Base-by-base conservation (phyloP, 306 rosid genomes). In the Neltuma alba region DNA sequence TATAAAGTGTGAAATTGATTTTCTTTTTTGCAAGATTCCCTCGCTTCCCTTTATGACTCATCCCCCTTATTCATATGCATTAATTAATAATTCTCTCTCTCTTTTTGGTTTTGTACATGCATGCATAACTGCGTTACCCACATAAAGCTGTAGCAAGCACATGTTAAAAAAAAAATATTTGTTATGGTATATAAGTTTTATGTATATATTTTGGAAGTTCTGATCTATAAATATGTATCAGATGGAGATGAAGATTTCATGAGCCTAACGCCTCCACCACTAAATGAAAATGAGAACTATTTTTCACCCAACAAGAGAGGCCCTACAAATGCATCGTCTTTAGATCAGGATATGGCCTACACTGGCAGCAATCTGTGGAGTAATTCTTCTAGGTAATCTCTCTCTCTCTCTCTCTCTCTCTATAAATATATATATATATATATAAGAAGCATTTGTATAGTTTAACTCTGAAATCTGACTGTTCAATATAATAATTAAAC, bases 241-340 rank as follows among this genome's bases (percentile, higher is more conserved):
- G 97, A 94, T 83, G 98, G 89, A 69, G 98, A 92, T 77, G 98
- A 90, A 79, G 93, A 90, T 83, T 86, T 87, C 82, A 80, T 87
- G 86, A 80, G 89, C 73, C 75, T 88, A 75, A 74, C 91, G 78
- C 77, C 63, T 23, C 15, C 85, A 69, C 72, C 85, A 34, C 62
- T 50, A 42, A 69, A 72, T 81, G 92, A 86, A 68, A 88, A 83
- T 76, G 85, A 83, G 38, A 84, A 79, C 75, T 79, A 83, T 79
- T 75, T 87, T 36, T 68, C 41, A 48, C 73, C 83, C 20, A 84
- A 83, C 79, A 88, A 83, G 44, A 86, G 88, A 81, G 87, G 86
- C 41, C 58, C 72, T 33, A 63, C 80, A 69, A 89, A 74, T 87
- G 82, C 83, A 70, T 72, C 83, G 55, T 72, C 89, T 76, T 48